phyloP scores from a whole-genome alignment of 2,329 filamentous ascomycete species.

The Colletotrichum godetiae region DNA sequence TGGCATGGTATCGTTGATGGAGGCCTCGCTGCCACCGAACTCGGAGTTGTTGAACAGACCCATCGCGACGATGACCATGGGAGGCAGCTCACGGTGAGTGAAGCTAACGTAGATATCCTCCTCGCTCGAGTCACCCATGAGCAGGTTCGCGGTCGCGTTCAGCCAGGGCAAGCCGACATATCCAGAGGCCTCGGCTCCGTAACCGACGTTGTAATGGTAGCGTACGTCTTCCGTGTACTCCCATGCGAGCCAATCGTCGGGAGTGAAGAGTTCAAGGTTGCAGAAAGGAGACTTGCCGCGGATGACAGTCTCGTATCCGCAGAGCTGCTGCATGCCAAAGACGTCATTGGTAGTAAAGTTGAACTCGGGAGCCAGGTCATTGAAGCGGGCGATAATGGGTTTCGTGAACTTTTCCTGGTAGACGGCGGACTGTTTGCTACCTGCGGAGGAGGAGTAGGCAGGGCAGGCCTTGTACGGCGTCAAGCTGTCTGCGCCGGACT shows the following conservation, averaged over 20 bases:
- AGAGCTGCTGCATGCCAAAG: conserved; percentile 74
- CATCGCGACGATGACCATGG: conserved; percentile 73
- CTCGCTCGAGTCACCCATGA: conserved; percentile 47
- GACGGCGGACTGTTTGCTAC: conserved; percentile 63
- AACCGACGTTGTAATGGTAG: conserved; percentile 75
- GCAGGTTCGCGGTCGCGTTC: conserved; percentile 66
- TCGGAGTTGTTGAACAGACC: conserved; percentile 77
- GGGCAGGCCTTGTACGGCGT: conserved; percentile 75
- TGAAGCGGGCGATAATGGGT: conserved; percentile 69
- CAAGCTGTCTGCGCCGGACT: conserved; percentile 68
- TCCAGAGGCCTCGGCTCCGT: conserved; percentile 68
- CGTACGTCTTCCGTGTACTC: conserved; percentile 73
- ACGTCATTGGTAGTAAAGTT: conserved; percentile 73
- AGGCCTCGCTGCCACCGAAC: conserved; percentile 56
- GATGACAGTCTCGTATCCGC: conserved; percentile 74
- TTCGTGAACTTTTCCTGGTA: conserved; percentile 68
- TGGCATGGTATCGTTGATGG: conserved; percentile 73
- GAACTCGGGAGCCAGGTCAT: conserved; percentile 63
- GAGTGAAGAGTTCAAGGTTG: conserved; percentile 66
- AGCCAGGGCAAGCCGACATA: conserved; percentile 75
- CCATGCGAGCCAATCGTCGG: conserved; percentile 74
- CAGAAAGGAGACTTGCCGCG: conserved; percentile 72
- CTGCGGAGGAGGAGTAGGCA: conserved; percentile 68
- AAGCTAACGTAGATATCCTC: conserved; percentile 76
- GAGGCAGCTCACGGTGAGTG: conserved; percentile 76